Percentiles rank a stretch among this genome's conserved stretches.
Evolutionary conservation across 768 basidiomycete genomes (phyloP).

Genomic region (Rickenella mellea): DNA sequence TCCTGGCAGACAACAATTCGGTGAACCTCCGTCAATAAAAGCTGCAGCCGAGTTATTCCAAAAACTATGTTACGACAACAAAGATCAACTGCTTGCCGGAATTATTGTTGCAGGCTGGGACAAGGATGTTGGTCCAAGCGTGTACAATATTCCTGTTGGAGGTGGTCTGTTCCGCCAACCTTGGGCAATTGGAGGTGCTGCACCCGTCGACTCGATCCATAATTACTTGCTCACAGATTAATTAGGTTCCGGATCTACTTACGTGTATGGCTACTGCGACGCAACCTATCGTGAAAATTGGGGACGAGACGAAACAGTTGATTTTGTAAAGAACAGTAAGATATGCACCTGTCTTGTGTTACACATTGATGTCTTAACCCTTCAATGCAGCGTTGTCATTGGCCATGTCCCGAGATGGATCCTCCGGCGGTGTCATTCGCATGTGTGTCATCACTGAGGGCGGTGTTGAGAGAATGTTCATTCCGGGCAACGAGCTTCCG

Average conservation of each 20-base stretch:
- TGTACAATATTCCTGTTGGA: slow-evolving; percentile 95
- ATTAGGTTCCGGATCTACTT: slow-evolving; percentile 88
- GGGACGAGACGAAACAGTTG: slow-evolving; percentile 80
- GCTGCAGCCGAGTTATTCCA: slow-evolving; percentile 80
- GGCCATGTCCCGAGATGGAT: slow-evolving; percentile 97
- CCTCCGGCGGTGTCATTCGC: slow-evolving; percentile 93
- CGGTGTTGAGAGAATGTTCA: slow-evolving; percentile 83
- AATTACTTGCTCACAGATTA: slow-evolving; percentile 1
- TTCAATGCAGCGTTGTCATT: slow-evolving; percentile 65
- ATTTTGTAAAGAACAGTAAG: slow-evolving; percentile 95
- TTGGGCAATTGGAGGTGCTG: slow-evolving; percentile 92
- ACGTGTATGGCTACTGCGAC: slow-evolving; percentile 98
- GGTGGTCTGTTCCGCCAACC: slow-evolving; percentile 96
- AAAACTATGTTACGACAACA: slow-evolving; percentile 86
- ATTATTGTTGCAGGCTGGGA: slow-evolving; percentile 99
- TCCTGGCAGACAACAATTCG: slow-evolving; percentile 42
- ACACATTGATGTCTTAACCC: slow-evolving; percentile 1
- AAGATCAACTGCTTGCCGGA: slow-evolving; percentile 79
- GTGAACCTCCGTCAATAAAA: slow-evolving; percentile 67
- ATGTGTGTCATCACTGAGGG: slow-evolving; percentile 96
- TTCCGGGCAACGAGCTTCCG: slow-evolving; percentile 85
- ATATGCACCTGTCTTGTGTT: slow-evolving; percentile 9
- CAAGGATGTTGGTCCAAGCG: slow-evolving; percentile 78
- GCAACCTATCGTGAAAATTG: slow-evolving; percentile 94
- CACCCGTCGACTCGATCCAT: not conserved